Conservation (phyloP, 345 rosid species). For the Bruguiera sexangula region DNA sequence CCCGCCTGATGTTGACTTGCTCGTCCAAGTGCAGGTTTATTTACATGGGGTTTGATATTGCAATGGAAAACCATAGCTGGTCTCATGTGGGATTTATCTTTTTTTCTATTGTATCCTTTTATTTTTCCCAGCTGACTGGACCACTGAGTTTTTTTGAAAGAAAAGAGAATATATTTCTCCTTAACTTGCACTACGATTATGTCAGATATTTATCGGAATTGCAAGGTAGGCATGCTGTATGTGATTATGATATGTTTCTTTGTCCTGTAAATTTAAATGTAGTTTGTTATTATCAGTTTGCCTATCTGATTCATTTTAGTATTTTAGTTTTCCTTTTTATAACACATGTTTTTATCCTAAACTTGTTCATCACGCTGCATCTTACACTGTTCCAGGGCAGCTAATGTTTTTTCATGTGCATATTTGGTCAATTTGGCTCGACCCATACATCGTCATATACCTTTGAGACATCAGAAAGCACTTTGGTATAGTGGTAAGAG, state of each 20-base stretch:
- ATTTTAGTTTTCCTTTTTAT: conserved; percentile 2
- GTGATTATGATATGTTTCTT: conserved; percentile 4
- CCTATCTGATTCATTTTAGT: background rate
- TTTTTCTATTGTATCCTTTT: conserved; percentile 95
- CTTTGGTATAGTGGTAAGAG: conserved; percentile 98
- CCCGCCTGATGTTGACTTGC: conserved; percentile 11
- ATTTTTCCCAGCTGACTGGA: background rate
- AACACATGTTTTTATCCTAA: conserved; percentile 5
- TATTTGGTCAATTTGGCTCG: conserved; percentile 86
- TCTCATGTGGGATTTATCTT: conserved; percentile 89
- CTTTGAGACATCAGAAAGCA: conserved; percentile 88
- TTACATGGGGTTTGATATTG: conserved; percentile 99
- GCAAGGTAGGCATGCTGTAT: conserved; percentile 58
- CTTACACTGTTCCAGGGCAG: conserved; percentile 60
- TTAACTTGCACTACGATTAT: conserved; percentile 35
- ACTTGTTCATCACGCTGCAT: conserved; percentile 27
- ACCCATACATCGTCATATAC: conserved; percentile 74
- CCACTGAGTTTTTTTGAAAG: background rate
- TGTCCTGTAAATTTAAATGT: background rate
- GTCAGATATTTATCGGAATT: conserved; percentile 74
- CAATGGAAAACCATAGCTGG: conserved; percentile 99
- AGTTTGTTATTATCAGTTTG: background rate
- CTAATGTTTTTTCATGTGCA: conserved; percentile 88
- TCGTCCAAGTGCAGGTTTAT: conserved; percentile 66
- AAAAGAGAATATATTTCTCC: conserved; percentile 31